A percentile compares a stretch with the other conserved stretches of the same genome.
phyloP scores from a whole-genome alignment of 257 asterid genomes.

The Ligustrum vulgare region DNA sequence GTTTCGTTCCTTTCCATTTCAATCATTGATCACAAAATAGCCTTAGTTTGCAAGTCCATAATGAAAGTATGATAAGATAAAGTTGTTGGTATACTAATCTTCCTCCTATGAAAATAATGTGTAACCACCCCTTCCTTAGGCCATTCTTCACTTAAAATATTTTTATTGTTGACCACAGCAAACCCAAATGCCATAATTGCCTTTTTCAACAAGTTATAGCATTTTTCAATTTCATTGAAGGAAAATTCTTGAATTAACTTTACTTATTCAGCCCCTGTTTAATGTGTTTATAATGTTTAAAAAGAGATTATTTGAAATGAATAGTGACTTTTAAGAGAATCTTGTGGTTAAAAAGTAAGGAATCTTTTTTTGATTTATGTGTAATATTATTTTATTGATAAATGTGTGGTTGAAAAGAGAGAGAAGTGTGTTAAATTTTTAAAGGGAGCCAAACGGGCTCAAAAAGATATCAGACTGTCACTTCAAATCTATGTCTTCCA shows the following conservation, averaged over 20 bases:
- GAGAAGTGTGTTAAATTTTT: too few species aligned
- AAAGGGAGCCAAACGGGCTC: neutral
- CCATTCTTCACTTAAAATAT: neutral
- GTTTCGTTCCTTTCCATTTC: neutral
- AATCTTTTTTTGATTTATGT: too few species aligned
- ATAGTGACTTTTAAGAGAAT: too few species aligned
- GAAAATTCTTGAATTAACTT: neutral
- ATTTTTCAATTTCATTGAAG: neutral
- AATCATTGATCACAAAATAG: conserved; percentile 4
- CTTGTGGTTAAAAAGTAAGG: too few species aligned
- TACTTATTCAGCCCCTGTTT: neutral
- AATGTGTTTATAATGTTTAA: too few species aligned
- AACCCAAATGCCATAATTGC: neutral
- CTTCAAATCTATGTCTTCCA: neutral
- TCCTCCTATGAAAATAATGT: neutral
- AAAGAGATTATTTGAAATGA: too few species aligned
- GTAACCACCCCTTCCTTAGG: neutral
- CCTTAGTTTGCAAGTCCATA: conserved; percentile 3
- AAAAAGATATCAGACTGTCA: neutral
- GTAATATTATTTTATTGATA: too few species aligned
- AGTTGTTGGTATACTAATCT: neutral
- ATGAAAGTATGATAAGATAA: neutral
- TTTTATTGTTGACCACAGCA: neutral
- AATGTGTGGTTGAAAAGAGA: too few species aligned
- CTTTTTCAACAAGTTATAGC: neutral